phyloP scores from a whole-genome alignment of 106 monocot species.

The Dendrobium huoshanense region DNA sequence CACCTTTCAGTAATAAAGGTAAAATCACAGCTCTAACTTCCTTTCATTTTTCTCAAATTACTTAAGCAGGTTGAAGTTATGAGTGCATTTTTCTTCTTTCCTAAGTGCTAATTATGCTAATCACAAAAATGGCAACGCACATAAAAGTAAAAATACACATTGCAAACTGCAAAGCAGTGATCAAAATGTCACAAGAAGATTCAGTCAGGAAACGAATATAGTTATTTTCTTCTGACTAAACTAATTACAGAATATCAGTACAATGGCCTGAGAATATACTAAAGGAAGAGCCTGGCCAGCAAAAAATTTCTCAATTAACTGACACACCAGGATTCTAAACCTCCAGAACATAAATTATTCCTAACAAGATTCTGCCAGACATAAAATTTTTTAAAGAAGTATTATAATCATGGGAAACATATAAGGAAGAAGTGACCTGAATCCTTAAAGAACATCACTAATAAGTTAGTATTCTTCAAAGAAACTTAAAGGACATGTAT shows the following conservation, averaged over 20 bases:
- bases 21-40: neutral
- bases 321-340: neutral
- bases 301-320: neutral
- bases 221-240: neutral
- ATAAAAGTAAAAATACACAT: constrained; percentile 1
- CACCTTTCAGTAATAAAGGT: neutral
- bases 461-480: neutral
- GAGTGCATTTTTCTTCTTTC: neutral
- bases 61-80: neutral
- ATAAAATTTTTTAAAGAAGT: neutral
- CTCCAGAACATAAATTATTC: neutral
- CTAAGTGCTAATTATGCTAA: neutral
- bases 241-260: neutral
- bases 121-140: neutral
- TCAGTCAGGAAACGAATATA: neutral
- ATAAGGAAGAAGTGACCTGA: neutral
- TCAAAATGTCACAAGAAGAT: neutral
- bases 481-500: neutral
- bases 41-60: neutral
- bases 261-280: neutral
- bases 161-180: neutral
- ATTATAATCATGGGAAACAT: neutral
- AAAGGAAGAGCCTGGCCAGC: neutral
- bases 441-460: neutral
- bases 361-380: neutral